Conservation (phyloP, 2,329 filamentous ascomycete species). For the Colletotrichum sp. region DNA sequence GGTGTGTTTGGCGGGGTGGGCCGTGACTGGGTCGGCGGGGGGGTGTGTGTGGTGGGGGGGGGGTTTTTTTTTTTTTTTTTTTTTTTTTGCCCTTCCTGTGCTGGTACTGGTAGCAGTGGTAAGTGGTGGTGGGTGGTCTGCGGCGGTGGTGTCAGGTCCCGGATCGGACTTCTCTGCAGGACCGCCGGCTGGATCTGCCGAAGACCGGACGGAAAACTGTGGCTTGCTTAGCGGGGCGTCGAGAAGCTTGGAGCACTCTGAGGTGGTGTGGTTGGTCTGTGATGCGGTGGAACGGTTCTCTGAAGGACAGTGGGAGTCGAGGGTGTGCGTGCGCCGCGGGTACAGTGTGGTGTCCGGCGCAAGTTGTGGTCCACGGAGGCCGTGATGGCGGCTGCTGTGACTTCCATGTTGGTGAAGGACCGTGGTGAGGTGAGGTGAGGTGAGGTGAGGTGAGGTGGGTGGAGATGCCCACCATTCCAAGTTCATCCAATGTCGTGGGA, state of each 20-base stretch:
- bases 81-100: neutral
- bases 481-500: neutral
- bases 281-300: neutral
- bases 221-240: conserved; percentile 7
- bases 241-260: neutral
- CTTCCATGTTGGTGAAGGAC: neutral
- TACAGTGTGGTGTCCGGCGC: neutral
- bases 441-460: neutral
- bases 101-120: neutral
- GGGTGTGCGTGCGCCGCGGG: neutral
- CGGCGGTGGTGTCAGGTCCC: neutral
- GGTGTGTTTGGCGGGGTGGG: no score
- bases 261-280: neutral
- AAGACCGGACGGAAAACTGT: conserved; percentile 23
- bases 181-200: conserved; percentile 16
- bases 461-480: neutral
- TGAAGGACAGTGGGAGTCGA: neutral
- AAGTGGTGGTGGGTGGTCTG: neutral
- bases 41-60: no score
- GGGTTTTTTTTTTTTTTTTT: no score
- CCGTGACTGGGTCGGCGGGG: no score
- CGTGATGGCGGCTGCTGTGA: neutral
- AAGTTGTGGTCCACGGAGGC: neutral
- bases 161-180: conserved; percentile 18
- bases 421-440: neutral